phyloP scores from a whole-genome alignment of 352 stramenopile species.

The Halophytophthora polymorphica region DNA sequence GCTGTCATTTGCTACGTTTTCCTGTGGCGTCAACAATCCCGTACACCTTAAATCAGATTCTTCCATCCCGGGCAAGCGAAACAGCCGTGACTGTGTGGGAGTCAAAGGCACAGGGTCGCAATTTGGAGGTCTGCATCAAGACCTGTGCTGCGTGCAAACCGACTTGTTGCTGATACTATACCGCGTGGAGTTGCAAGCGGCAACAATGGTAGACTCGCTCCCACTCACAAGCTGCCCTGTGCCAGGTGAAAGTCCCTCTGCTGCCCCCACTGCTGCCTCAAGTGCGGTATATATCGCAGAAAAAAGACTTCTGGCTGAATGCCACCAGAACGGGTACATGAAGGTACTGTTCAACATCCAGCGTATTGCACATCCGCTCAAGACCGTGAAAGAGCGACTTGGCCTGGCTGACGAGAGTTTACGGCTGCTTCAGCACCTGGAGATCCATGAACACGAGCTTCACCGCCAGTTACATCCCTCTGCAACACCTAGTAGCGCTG shows the following conservation, averaged over 20 bases:
- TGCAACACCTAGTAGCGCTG: neutral
- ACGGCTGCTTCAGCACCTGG: slow-evolving; percentile 35
- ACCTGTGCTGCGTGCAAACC: slow-evolving; percentile 55
- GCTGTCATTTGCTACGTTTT: slow-evolving; percentile 24
- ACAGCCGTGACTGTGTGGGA: slow-evolving; percentile 32
- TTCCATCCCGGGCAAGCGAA: neutral
- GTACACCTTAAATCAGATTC: slow-evolving; percentile 9
- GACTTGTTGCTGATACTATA: slow-evolving; percentile 54
- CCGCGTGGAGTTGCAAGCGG: slow-evolving; percentile 51
- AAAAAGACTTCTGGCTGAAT: slow-evolving; percentile 38
- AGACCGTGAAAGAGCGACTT: slow-evolving; percentile 15
- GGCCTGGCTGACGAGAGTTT: slow-evolving; percentile 36
- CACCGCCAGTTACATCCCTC: slow-evolving; percentile 7
- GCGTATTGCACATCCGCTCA: slow-evolving; percentile 20
- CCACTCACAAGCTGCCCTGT: slow-evolving; percentile 10
- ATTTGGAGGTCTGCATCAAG: slow-evolving; percentile 43
- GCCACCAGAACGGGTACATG: slow-evolving; percentile 49
- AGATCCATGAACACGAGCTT: slow-evolving; percentile 44
- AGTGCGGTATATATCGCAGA: slow-evolving; percentile 17
- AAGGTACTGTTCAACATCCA: slow-evolving; percentile 46
- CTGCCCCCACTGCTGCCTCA: neutral
- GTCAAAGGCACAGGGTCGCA: slow-evolving; percentile 56
- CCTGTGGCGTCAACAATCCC: slow-evolving; percentile 30
- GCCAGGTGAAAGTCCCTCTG: neutral
- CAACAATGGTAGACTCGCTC: slow-evolving; percentile 25